A percentile compares a stretch with the other conserved stretches of the same genome.
These are phyloP conservation scores for Beauveria sp. DNA, from an alignment of 2,329 filamentous ascomycete genomes.

Conservation along the genomic window DNA sequence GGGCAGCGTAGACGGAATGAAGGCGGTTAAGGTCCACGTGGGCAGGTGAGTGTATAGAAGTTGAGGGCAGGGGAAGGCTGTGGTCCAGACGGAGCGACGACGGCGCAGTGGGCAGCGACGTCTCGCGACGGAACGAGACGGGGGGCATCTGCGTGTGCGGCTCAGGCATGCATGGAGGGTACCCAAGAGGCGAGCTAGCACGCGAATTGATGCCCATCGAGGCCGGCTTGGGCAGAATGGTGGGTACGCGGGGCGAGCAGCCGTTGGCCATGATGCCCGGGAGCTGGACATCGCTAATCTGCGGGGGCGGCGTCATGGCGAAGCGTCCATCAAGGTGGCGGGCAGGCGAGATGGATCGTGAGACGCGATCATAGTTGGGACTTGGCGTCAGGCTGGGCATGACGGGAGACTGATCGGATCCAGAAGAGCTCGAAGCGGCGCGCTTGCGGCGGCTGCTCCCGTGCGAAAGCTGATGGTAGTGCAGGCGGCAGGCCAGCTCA, in stretches of 20 bases:
- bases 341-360: conserved; percentile 42
- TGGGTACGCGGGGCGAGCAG: conserved; percentile 44
- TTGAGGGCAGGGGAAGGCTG: conserved; percentile 32
- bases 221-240: conserved; percentile 59
- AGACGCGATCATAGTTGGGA: conserved; percentile 40
- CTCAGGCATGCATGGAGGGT: conserved; percentile 33
- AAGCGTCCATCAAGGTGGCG: conserved; percentile 32
- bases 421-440: conserved; percentile 61
- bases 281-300: conserved; percentile 40
- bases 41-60: conserved; percentile 26
- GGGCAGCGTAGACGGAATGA: conserved; percentile 60
- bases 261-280: conserved; percentile 42
- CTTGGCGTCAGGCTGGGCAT: conserved; percentile 40
- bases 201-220: conserved; percentile 37
- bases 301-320: conserved; percentile 33
- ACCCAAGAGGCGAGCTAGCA: conserved; percentile 30
- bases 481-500: conserved; percentile 76
- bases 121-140: conserved; percentile 27
- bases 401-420: conserved; percentile 45
- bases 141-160: conserved; percentile 38
- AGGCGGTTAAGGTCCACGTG: conserved; percentile 59
- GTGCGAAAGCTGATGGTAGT: conserved; percentile 80
- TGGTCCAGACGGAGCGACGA: conserved; percentile 53
- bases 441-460: conserved; percentile 75
- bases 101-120: conserved; percentile 27